These are phyloP conservation scores for Neocatenulostroma microsporum DNA, from an alignment of 2,329 filamentous ascomycete species.

Conservation along the genomic window DNA sequence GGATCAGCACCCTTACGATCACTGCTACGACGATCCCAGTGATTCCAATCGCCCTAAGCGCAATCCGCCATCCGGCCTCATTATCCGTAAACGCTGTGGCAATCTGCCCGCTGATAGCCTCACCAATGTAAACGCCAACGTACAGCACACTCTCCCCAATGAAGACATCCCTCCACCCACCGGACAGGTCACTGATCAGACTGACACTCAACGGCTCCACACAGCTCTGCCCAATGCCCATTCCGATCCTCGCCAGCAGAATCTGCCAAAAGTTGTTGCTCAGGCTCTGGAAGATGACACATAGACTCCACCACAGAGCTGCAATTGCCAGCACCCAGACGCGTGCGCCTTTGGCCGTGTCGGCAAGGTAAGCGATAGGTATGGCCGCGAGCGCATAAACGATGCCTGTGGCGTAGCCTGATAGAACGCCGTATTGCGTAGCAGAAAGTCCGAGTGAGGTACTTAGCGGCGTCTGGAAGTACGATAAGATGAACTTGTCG, in stretches of 20 bases:
- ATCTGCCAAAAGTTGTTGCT: slow-evolving; percentile 8
- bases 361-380: slow-evolving; percentile 6
- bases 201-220: slow-evolving; percentile 7
- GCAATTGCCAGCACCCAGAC: slow-evolving; percentile 4
- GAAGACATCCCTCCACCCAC: slow-evolving; percentile 5
- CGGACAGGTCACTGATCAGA: slow-evolving; percentile 3
- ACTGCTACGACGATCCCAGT: slow-evolving; percentile 3
- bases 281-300: slow-evolving; percentile 6
- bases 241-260: slow-evolving; percentile 5
- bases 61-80: slow-evolving; percentile 4
- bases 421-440: slow-evolving; percentile 4
- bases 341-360: slow-evolving; percentile 1
- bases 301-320: slow-evolving; percentile 5
- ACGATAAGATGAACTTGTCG: slow-evolving; percentile 7
- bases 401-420: slow-evolving; percentile 7
- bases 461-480: slow-evolving; percentile 5
- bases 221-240: slow-evolving; percentile 5
- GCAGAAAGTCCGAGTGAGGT: slow-evolving; percentile 1
- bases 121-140: slow-evolving; percentile 7
- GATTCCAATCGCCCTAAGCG: slow-evolving; percentile 6
- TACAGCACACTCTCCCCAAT: slow-evolving; percentile 4
- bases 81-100: slow-evolving; percentile 6
- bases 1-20: slow-evolving; percentile 2
- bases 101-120: slow-evolving; percentile 7
- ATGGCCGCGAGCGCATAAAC: slow-evolving; percentile 5